Percentiles rank a stretch among this genome's conserved stretches.
Conservation (phyloP, 768 basidiomycete genomes). For the Tubosaeta brunneosetosa region DNA sequence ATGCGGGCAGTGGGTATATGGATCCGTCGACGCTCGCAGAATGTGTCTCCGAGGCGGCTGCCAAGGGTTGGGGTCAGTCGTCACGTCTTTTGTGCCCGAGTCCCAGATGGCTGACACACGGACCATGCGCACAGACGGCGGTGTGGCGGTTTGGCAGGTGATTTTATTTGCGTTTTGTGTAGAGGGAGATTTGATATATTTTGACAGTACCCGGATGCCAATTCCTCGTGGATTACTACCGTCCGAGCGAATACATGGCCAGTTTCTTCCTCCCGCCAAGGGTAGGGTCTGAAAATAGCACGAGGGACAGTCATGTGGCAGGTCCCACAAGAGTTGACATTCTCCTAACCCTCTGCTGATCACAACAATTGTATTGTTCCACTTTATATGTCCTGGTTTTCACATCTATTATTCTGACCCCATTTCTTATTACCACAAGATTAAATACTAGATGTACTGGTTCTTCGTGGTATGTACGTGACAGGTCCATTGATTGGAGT, state of each 20-base stretch:
- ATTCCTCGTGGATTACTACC: slow-evolving; percentile 32
- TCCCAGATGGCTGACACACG: not conserved
- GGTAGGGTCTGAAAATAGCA: not conserved
- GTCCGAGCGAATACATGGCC: slow-evolving; percentile 10
- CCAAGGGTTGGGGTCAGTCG: slow-evolving; percentile 60
- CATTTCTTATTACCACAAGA: not conserved
- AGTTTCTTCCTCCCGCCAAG: not conserved
- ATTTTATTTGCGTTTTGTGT: not conserved
- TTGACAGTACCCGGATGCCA: slow-evolving; percentile 34
- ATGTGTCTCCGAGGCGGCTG: slow-evolving; percentile 58
- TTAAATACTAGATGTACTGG: not conserved
- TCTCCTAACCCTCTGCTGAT: too few species aligned
- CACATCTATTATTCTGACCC: too few species aligned
- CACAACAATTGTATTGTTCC: not conserved
- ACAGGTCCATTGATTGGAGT: not conserved
- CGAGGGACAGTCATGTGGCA: too few species aligned
- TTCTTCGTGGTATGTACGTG: slow-evolving; percentile 7
- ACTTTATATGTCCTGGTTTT: not conserved
- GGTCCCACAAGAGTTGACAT: too few species aligned
- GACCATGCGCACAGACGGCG: slow-evolving; percentile 23
- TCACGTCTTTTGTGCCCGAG: not conserved
- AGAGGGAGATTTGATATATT: not conserved
- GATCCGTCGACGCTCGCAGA: slow-evolving; percentile 46
- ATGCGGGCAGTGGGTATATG: slow-evolving; percentile 53
- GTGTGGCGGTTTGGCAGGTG: slow-evolving; percentile 39